A percentile compares a stretch with the other conserved stretches of the same genome.
Conservation (phyloP, 108 stramenopile species). For the Aurantiochytrium sp. region DNA sequence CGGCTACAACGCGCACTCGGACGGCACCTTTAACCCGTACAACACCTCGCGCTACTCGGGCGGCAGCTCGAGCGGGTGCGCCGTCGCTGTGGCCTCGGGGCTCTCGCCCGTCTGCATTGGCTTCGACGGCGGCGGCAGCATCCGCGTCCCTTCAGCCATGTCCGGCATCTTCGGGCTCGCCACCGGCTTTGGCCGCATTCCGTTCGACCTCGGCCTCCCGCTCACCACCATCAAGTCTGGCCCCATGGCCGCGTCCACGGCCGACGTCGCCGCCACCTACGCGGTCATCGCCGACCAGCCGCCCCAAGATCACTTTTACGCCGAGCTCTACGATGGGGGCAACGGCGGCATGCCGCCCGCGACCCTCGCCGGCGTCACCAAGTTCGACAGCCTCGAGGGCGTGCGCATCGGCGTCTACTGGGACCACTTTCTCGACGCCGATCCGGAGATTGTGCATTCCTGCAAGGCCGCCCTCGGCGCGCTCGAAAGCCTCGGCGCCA, state of each 20-base stretch:
- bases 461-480: conserved; percentile 30
- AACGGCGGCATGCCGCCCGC: background rate
- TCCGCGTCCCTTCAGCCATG: conserved; percentile 61
- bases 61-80: conserved; percentile 61
- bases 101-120: conserved; percentile 61
- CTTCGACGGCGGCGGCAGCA: conserved; percentile 66
- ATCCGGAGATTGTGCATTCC: background rate
- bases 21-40: conserved; percentile 55
- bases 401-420: conserved; percentile 45
- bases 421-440: conserved; percentile 49
- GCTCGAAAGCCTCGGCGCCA: conserved; percentile 43
- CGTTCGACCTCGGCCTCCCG: conserved; percentile 21
- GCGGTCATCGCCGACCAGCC: conserved; percentile 44
- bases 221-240: conserved; percentile 47
- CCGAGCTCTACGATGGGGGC: conserved; percentile 39
- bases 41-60: conserved; percentile 54
- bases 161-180: conserved; percentile 62
- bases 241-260: conserved; percentile 43
- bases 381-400: conserved; percentile 14
- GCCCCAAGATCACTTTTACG: conserved; percentile 31
- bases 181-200: conserved; percentile 48
- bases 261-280: conserved; percentile 47
- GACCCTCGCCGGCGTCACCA: background rate
- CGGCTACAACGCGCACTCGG: conserved; percentile 44
- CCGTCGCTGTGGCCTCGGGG: conserved; percentile 64